Evolutionary conservation across 129 eudicot genomes (phyloP).

Genomic region (Lactuca saligna): DNA sequence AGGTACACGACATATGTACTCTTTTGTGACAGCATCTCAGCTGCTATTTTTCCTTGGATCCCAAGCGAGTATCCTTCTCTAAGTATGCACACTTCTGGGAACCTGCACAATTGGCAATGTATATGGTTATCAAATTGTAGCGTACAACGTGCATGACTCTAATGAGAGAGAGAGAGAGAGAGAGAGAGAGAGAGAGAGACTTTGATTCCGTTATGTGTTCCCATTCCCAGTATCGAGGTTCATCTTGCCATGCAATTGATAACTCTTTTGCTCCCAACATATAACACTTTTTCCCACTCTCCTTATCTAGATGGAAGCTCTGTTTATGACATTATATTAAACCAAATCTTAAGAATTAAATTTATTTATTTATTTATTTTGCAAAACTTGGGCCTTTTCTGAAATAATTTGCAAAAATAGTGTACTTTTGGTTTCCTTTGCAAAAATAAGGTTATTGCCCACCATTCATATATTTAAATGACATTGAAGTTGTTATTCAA

Average conservation of each 20-base stretch:
- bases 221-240: neutral
- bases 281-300: slow-evolving; percentile 35
- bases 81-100: slow-evolving; percentile 41
- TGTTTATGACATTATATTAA: slow-evolving; percentile 2
- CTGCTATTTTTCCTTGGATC: slow-evolving; percentile 30
- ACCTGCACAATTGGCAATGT: slow-evolving; percentile 24
- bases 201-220: slow-evolving; percentile 37
- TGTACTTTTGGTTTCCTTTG: no score
- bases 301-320: slow-evolving; percentile 38
- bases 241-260: slow-evolving; percentile 35
- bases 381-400: no score
- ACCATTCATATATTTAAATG: no score
- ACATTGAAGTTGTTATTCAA: no score
- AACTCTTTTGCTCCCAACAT: slow-evolving; percentile 46
- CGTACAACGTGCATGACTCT: neutral
- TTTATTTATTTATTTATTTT: no score
- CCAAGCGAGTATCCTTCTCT: slow-evolving; percentile 42
- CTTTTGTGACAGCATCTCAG: slow-evolving; percentile 29
- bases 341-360: no score
- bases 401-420: no score
- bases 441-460: no score
- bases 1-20: slow-evolving; percentile 39
- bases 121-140: neutral
- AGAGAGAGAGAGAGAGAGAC: slow-evolving; percentile 14
- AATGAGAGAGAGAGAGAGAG: neutral